These are phyloP conservation scores for Effrenium voratum DNA, from an alignment of 73 alveolate species.

Conservation along the genomic window DNA sequence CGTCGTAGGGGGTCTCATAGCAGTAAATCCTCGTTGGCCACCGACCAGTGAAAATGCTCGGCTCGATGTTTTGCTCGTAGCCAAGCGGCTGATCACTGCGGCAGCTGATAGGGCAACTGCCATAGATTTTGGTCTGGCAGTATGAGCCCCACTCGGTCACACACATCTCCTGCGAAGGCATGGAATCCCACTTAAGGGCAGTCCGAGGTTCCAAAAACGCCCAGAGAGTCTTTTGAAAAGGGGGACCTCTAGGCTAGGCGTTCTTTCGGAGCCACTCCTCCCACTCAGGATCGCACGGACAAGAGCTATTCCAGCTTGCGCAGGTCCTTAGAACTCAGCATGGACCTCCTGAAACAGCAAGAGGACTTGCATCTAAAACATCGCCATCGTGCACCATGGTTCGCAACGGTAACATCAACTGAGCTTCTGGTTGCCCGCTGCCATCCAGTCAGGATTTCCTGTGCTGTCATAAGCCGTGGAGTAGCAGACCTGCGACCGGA, in stretches of 20 bases:
- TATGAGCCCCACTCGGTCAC: constrained; percentile 43
- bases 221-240: too few relatives aligned
- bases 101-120: constrained; percentile 40
- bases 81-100: constrained; percentile 31
- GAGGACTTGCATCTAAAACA: neutral
- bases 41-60: neutral
- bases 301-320: neutral
- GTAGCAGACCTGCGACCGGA: constrained; percentile 21
- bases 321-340: neutral
- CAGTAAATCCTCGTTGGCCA: constrained; percentile 9
- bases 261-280: neutral
- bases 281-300: neutral
- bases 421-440: constrained; percentile 10
- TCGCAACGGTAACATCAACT: too few relatives aligned
- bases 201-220: too few relatives aligned
- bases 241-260: too few relatives aligned
- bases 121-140: constrained; percentile 51
- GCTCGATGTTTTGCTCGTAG: neutral
- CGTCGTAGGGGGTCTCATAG: constrained; percentile 38
- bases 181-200: too few relatives aligned
- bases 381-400: too few relatives aligned
- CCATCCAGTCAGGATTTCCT: constrained; percentile 40
- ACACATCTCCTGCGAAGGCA: constrained; percentile 27
- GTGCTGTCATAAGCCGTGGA: neutral
- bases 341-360: neutral